Evolutionary conservation across 257 asterid species (phyloP).

Genomic region (Rhazya stricta): DNA sequence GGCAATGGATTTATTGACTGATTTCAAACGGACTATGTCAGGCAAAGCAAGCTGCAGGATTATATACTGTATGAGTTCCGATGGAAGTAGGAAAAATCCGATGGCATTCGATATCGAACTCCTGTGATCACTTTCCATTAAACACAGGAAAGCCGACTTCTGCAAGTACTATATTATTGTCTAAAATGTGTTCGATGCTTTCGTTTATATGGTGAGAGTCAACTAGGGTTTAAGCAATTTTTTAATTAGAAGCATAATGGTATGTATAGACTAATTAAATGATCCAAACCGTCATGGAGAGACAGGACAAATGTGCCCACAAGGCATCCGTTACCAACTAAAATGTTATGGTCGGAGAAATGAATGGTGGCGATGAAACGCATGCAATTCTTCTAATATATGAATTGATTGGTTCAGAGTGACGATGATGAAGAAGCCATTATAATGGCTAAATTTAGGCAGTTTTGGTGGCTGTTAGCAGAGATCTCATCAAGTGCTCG

Average conservation of each 20-base stretch:
- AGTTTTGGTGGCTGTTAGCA: not conserved
- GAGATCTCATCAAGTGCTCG: not conserved
- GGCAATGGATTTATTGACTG: conserved; percentile 28
- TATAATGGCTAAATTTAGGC: not conserved
- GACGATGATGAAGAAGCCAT: not conserved
- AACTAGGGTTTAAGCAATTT: conserved; percentile 5
- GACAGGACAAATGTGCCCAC: conserved; percentile 23
- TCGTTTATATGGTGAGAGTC: conserved; percentile 16
- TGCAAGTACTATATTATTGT: not conserved
- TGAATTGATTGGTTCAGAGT: not conserved
- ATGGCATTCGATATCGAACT: conserved; percentile 24
- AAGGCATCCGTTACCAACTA: conserved; percentile 21
- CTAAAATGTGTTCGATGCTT: not conserved
- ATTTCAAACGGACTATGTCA: conserved; percentile 29
- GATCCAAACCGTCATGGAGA: conserved; percentile 13
- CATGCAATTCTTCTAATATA: conserved; percentile 7
- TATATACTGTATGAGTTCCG: conserved; percentile 38
- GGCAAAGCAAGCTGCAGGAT: conserved; percentile 37
- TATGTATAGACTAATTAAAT: conserved; percentile 7
- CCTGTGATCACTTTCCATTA: conserved; percentile 34
- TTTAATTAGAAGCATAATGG: conserved; percentile 11
- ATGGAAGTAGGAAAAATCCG: conserved; percentile 40
- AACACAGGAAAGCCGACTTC: not conserved
- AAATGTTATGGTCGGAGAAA: conserved; percentile 23
- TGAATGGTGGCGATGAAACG: conserved; percentile 29